Percentiles rank a stretch among this genome's conserved stretches.
Evolutionary conservation across 352 stramenopile species (phyloP).

Genomic region (Phytophthora megakarya): DNA sequence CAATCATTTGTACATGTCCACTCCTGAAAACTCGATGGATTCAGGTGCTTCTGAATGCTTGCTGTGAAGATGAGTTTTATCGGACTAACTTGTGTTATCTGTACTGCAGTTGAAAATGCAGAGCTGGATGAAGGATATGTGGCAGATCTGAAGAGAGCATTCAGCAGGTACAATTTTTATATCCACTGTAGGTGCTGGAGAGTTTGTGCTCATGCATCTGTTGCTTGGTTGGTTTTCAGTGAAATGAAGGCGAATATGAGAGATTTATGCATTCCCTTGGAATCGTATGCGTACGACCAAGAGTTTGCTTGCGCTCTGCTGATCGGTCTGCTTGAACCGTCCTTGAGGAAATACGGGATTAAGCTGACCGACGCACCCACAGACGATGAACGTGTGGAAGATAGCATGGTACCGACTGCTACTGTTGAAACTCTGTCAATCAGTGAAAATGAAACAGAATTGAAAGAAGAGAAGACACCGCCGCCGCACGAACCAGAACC

Average conservation of each 20-base stretch:
- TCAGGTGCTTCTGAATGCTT: conserved; percentile 34
- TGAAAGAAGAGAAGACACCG: conserved; percentile 25
- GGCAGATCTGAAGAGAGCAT: conserved; percentile 56
- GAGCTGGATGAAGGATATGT: conserved; percentile 79
- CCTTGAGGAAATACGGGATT: conserved; percentile 70
- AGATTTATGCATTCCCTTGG: conserved; percentile 79
- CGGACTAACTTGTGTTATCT: background rate
- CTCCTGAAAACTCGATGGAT: conserved; percentile 69
- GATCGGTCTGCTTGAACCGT: conserved; percentile 73
- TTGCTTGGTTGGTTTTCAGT: conserved; percentile 30
- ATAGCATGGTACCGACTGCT: background rate
- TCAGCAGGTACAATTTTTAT: conserved; percentile 32
- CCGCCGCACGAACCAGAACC: conserved; percentile 13
- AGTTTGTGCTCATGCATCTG: conserved; percentile 6
- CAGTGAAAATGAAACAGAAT: conserved; percentile 5
- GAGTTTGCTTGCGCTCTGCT: conserved; percentile 75
- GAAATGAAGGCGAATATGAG: conserved; percentile 89
- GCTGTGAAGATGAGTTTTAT: background rate
- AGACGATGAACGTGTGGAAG: conserved; percentile 1
- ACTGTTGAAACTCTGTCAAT: conserved; percentile 20
- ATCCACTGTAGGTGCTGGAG: background rate
- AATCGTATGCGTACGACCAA: conserved; percentile 85
- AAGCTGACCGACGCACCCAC: conserved; percentile 37
- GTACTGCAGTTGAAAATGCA: conserved; percentile 41
- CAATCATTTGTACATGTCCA: conserved; percentile 81